These are phyloP conservation scores for Oryza meridionalis DNA, from an alignment of 176 grass and related monocot genomes.

Conservation along the genomic window DNA sequence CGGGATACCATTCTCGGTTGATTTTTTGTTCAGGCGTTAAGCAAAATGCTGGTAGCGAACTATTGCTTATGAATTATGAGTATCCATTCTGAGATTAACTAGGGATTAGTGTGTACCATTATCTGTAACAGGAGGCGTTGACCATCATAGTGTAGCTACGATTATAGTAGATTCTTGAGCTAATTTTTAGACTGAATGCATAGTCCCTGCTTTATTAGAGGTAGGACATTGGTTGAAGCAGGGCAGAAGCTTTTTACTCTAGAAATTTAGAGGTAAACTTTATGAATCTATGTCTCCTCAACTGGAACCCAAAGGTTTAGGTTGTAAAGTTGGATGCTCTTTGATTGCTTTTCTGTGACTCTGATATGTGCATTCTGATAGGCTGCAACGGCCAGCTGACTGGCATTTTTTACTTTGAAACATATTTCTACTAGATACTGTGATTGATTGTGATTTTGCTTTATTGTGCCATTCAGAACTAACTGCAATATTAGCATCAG, in stretches of 20 bases:
- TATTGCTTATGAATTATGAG: too few relatives aligned
- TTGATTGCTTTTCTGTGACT: neutral
- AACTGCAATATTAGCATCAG: too few relatives aligned
- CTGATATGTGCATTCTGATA: neutral
- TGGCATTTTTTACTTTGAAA: neutral
- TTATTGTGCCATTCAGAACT: too few relatives aligned
- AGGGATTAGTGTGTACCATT: neutral
- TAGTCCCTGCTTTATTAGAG: neutral
- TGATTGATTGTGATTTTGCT: neutral
- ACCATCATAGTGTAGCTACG: neutral
- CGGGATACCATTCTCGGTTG: too few relatives aligned
- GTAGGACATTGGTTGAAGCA: neutral
- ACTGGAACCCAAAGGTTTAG: neutral
- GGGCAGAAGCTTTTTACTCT: neutral
- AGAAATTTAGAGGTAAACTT: slow-evolving; percentile 12
- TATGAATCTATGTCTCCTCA: neutral
- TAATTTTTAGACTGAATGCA: neutral
- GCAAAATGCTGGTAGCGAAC: neutral
- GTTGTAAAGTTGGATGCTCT: neutral
- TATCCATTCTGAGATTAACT: neutral
- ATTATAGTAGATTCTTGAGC: neutral
- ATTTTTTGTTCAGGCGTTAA: neutral
- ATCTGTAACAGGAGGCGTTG: neutral
- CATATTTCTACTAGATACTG: neutral
- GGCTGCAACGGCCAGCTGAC: neutral